Evolutionary conservation across 2,329 filamentous ascomycete species (phyloP).

Genomic region (Dactylellina cionopaga): DNA sequence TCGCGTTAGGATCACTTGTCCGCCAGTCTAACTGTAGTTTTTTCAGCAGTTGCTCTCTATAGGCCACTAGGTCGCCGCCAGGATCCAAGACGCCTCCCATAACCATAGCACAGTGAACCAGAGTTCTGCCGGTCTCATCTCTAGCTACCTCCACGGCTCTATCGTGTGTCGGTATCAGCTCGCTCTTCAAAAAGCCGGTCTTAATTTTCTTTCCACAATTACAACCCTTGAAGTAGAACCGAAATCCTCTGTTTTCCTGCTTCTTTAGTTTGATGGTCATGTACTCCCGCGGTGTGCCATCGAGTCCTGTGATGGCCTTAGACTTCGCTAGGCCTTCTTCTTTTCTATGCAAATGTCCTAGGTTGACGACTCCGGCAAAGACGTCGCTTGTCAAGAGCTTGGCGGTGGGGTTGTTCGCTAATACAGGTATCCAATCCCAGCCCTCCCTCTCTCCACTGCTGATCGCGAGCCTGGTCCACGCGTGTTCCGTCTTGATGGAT

Average conservation of each 20-base stretch:
- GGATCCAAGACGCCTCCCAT: conserved; percentile 4
- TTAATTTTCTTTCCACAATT: conserved; percentile 9
- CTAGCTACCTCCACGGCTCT: background rate
- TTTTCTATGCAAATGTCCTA: conserved; percentile 54
- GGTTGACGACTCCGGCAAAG: conserved; percentile 56
- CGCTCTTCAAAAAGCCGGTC: conserved; percentile 4
- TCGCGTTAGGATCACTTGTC: conserved; percentile 3
- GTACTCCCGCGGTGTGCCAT: conserved; percentile 55
- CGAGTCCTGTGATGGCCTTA: conserved; percentile 53
- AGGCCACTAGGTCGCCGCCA: background rate
- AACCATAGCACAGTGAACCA: conserved; percentile 14
- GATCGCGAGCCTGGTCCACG: conserved; percentile 58
- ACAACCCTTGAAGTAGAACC: conserved; percentile 3
- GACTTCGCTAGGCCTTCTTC: conserved; percentile 53
- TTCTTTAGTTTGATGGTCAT: conserved; percentile 55
- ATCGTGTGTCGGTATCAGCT: background rate
- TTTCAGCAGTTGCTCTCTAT: conserved; percentile 2
- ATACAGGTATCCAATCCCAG: conserved; percentile 58
- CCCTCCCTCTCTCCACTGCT: conserved; percentile 56
- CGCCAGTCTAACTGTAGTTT: background rate
- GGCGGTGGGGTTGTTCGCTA: conserved; percentile 48
- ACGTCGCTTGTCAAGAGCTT: conserved; percentile 56
- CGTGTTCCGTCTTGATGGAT: conserved; percentile 55
- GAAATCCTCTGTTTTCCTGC: conserved; percentile 4
- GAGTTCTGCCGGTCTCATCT: conserved; percentile 1